These are phyloP conservation scores for Amaranthus hypochondriacus DNA, from an alignment of 148 eudicot genomes.

Conservation along the genomic window DNA sequence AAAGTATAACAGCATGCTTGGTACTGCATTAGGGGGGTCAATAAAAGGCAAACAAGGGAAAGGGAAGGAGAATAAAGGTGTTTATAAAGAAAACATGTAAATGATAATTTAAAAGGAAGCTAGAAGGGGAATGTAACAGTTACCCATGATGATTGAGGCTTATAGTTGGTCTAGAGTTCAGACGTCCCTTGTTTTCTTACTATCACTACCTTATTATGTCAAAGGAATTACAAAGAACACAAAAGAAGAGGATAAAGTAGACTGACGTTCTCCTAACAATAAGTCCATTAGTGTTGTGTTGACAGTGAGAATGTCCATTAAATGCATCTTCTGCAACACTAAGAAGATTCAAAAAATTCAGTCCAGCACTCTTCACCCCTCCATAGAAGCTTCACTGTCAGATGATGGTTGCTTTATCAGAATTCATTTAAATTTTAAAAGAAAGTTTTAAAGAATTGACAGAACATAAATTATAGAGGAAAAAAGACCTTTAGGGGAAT, in stretches of 20 bases:
- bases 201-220: no score
- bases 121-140: no score
- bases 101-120: no score
- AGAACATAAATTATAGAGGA: not conserved
- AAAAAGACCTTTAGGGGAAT: constrained; percentile 79
- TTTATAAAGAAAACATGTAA: no score
- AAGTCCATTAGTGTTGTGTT: constrained; percentile 21
- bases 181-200: no score
- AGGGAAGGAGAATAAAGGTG: not conserved
- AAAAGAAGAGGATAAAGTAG: not conserved
- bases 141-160: no score
- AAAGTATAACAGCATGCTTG: no score
- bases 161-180: no score
- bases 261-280: constrained; percentile 68
- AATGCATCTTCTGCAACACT: constrained; percentile 54
- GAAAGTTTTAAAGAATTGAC: not conserved
- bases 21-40: not conserved
- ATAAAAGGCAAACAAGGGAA: not conserved
- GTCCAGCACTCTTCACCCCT: constrained; percentile 74
- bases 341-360: constrained; percentile 76
- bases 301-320: constrained; percentile 19
- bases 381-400: constrained; percentile 92
- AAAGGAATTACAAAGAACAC: not conserved
- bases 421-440: not conserved
- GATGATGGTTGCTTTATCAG: constrained; percentile 16